Base-by-base conservation (phyloP, 1,284 basidiomycete species). In the Filobasidium uniguttulatum region DNA sequence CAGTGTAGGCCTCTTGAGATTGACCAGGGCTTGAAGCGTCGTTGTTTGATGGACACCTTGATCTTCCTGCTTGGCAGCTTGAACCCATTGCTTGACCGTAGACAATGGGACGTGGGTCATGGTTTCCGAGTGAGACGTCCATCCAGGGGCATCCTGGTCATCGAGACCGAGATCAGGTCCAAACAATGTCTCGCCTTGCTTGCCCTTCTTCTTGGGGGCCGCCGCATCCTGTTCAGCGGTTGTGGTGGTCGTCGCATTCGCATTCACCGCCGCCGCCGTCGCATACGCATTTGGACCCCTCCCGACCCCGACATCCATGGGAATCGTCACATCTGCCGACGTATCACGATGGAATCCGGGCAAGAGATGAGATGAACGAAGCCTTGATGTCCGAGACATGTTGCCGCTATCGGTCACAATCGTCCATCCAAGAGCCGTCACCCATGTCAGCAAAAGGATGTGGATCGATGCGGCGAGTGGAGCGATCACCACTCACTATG, bases 21-120 rank as follows among this genome's bases (percentile, higher is more conserved):
- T 90, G 55, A 91, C 87, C 28, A 89, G 75, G 0, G 87, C 87
- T 70, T 91, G 87, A 0, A 91, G 73, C 1, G 86, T 90, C 0
- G 87, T 91, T 0, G 87, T 90, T 0, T 85, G 79, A 59, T 87
- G 82, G 8, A 80, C 75, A 14, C 77, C 68, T 83, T 86, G 55
- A 6, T 85, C 80, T 71, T 67, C 66, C 30, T 52, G 56, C 57
- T 86, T 88, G 68, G 81, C 83, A 71, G 79, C 83, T 50, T 80
- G 79, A 22, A 89, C 78, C 87, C 87, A 91, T 17, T 69, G 67
- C 63, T 78, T 81, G 55, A 91, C 80, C 40, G 83, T 74, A 51
- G 85, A 82, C 3, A 81, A 78, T 0, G 82, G 82, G 33, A 88
- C 73, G 61, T 80, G 79, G 57, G 83, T 80, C 30, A 71, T 54